phyloP scores from a whole-genome alignment of 106 monocot genomes.

The Allium cepa region DNA sequence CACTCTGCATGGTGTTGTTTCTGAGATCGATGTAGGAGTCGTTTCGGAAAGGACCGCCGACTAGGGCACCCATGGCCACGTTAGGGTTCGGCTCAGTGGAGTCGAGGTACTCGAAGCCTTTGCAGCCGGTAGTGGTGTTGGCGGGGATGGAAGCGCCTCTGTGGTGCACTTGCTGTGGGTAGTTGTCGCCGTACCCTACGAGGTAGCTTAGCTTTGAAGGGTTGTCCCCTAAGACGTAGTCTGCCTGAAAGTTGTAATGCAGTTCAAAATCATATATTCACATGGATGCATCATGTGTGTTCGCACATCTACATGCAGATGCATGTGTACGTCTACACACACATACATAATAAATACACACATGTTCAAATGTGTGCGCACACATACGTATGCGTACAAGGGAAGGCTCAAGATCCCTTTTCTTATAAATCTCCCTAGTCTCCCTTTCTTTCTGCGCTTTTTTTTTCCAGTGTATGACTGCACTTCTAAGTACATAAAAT shows the following conservation, averaged over 20 bases:
- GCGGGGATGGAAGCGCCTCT: conserved; percentile 65
- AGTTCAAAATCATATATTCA: conserved; percentile 40
- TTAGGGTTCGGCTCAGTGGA: conserved; percentile 63
- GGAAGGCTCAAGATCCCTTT: no score
- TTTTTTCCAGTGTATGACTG: no score
- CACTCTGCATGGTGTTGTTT: conserved; percentile 70
- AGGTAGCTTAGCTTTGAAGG: conserved; percentile 81
- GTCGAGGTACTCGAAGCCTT: conserved; percentile 50
- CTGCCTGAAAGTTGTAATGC: conserved; percentile 19
- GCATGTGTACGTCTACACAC: conserved; percentile 56
- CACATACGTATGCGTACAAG: no score
- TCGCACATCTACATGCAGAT: conserved; percentile 10
- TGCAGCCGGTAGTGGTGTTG: conserved; percentile 39
- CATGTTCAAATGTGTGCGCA: no score
- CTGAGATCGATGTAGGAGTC: conserved; percentile 69
- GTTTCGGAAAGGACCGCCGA: conserved; percentile 76
- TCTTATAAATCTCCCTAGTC: no score
- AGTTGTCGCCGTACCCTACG: conserved; percentile 78
- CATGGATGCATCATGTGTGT: conserved; percentile 15
- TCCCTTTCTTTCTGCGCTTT: no score
- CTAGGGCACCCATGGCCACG: conserved; percentile 65
- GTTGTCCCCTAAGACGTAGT: conserved; percentile 83
- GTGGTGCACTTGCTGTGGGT: conserved; percentile 78
- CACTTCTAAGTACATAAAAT: no score
- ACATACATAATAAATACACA: no score